Conservation (phyloP, 805 yeast genomes). For the Yarrowia sp. region DNA sequence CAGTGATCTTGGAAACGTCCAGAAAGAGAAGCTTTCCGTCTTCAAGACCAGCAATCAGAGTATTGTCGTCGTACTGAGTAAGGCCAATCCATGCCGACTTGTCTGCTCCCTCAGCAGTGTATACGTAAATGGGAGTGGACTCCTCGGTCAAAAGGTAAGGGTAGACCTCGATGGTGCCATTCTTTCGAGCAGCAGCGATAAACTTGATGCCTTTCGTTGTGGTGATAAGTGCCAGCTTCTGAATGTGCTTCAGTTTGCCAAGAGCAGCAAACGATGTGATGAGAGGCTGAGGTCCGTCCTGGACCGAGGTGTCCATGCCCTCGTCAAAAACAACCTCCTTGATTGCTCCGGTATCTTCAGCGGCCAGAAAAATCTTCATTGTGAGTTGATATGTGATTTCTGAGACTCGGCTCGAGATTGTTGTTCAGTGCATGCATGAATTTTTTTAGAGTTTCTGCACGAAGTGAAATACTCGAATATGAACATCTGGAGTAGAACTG, state of each 20-base stretch:
- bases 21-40: conserved; percentile 4
- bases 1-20: neutral
- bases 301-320: conserved; percentile 82
- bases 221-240: conserved; percentile 36
- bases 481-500: too few relatives aligned
- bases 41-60: conserved; percentile 16
- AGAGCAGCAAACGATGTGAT: conserved; percentile 54
- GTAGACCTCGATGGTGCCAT: conserved; percentile 41
- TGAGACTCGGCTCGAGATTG: conserved; percentile 2
- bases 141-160: conserved; percentile 34
- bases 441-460: conserved; percentile 30
- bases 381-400: conserved; percentile 8
- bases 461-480: neutral
- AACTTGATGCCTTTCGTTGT: conserved; percentile 15
- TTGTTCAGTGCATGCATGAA: conserved; percentile 16
- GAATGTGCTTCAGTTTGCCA: conserved; percentile 53
- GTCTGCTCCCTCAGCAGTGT: conserved; percentile 2
- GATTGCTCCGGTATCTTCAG: conserved; percentile 60
- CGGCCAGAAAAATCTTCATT: conserved; percentile 61
- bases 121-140: conserved; percentile 8
- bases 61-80: conserved; percentile 23
- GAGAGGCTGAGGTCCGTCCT: conserved; percentile 69
- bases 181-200: conserved; percentile 41
- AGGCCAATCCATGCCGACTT: conserved; percentile 17
- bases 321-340: conserved; percentile 63